Percentiles rank a stretch among this genome's conserved stretches.
Evolutionary conservation across 805 yeast species (phyloP).

Genomic region (Metschnikowia gelsemii): DNA sequence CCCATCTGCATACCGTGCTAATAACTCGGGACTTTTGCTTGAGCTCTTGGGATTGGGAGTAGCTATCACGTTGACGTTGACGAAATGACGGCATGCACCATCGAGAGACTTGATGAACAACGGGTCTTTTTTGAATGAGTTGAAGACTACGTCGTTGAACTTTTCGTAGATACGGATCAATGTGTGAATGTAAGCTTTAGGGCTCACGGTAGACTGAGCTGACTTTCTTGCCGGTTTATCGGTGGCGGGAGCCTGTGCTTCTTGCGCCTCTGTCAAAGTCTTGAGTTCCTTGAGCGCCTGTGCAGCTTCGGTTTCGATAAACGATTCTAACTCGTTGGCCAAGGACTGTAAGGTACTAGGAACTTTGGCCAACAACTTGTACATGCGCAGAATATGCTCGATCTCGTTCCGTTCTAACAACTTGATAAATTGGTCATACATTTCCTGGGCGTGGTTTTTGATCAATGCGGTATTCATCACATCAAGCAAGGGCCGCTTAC

Average conservation of each 20-base stretch:
- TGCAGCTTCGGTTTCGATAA: constrained; percentile 55
- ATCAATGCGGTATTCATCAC: constrained; percentile 75
- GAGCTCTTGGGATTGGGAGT: constrained; percentile 54
- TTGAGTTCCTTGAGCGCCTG: constrained; percentile 55
- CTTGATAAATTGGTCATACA: constrained; percentile 74
- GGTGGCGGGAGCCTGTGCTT: constrained; percentile 17
- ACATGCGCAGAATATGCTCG: constrained; percentile 77
- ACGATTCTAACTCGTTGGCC: constrained; percentile 67
- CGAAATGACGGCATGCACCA: constrained; percentile 79
- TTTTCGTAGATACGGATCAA: constrained; percentile 67
- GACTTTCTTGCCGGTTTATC: constrained; percentile 22
- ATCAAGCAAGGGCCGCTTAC: constrained; percentile 73
- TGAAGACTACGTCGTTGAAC: constrained; percentile 61
- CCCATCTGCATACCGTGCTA: constrained; percentile 86
- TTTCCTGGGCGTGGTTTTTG: constrained; percentile 68
- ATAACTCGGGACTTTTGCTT: constrained; percentile 87
- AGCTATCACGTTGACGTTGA: constrained; percentile 81
- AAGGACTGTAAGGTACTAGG: constrained; percentile 77
- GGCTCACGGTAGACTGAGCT: constrained; percentile 48
- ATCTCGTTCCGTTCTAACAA: constrained; percentile 71
- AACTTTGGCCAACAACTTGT: constrained; percentile 70
- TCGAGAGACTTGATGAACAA: constrained; percentile 85
- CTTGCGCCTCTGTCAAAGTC: constrained; percentile 31
- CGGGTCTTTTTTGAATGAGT: constrained; percentile 70
- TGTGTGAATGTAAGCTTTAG: constrained; percentile 77